A percentile compares a stretch with the other conserved stretches of the same genome.
phyloP scores from a whole-genome alignment of 2,329 filamentous ascomycete species.

The Talaromyces sp. region DNA sequence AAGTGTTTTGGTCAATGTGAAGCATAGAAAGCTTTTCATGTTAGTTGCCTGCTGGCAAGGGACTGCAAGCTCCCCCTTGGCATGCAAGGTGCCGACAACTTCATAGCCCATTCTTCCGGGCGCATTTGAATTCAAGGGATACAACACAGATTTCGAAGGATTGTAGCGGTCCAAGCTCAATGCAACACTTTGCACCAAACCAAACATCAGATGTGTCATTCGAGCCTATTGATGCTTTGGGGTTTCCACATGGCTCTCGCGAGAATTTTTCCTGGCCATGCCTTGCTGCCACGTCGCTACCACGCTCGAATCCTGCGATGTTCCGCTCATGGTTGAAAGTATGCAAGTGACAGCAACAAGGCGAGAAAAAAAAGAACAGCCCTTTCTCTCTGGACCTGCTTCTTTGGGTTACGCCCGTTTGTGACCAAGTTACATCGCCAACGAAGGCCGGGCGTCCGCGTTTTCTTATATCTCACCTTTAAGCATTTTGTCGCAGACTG shows the following conservation, averaged over 20 bases:
- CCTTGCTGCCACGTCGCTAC: conserved; percentile 25
- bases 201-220: conserved; percentile 24
- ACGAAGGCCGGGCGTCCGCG: neutral
- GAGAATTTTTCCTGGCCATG: conserved; percentile 18
- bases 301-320: conserved; percentile 17
- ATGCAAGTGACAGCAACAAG: neutral
- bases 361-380: too few relatives aligned
- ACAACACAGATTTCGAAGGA: conserved; percentile 1
- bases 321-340: conserved; percentile 5
- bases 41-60: conserved; percentile 13
- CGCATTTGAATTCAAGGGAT: conserved; percentile 21
- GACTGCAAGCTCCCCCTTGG: conserved; percentile 15
- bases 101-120: conserved; percentile 18
- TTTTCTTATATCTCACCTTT: neutral
- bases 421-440: too few relatives aligned
- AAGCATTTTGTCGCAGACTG: neutral
- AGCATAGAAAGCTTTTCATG: too few relatives aligned
- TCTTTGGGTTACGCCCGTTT: conserved; percentile 12
- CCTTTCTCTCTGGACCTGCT: conserved; percentile 19
- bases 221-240: neutral
- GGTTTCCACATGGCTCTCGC: conserved; percentile 25
- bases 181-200: conserved; percentile 1
- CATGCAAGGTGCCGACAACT: conserved; percentile 26
- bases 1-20: too few relatives aligned
- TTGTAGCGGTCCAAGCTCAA: conserved; percentile 1